Conservation (phyloP, 176 grass and related monocot species). For the Triticum dicoccoides region DNA sequence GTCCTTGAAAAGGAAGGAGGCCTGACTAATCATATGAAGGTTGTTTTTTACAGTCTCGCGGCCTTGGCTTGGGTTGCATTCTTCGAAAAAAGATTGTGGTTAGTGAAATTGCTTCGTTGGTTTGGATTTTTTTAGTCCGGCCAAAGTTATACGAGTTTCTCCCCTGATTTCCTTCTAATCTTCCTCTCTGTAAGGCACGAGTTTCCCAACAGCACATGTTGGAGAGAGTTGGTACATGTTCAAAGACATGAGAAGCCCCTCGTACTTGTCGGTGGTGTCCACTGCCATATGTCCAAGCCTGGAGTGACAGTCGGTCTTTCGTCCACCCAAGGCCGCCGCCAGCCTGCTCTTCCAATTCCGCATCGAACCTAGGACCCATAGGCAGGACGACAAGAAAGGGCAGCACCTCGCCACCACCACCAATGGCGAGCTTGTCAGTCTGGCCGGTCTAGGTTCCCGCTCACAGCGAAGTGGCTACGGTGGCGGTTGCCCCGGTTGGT, state of each 20-base stretch:
- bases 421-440: constrained; percentile 34
- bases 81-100: constrained; percentile 80
- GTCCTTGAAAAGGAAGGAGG: constrained; percentile 81
- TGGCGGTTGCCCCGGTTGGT: neutral
- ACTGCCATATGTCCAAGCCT: constrained; percentile 54
- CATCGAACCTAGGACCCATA: constrained; percentile 7
- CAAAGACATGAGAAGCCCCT: constrained; percentile 61
- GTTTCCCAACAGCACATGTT: constrained; percentile 80
- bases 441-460: constrained; percentile 38
- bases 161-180: constrained; percentile 19
- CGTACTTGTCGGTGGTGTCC: constrained; percentile 47
- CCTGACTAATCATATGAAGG: constrained; percentile 87
- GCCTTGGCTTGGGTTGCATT: constrained; percentile 88
- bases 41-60: constrained; percentile 67
- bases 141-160: neutral
- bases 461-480: constrained; percentile 17
- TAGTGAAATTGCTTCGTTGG: constrained; percentile 20
- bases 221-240: constrained; percentile 95
- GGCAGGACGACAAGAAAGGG: constrained; percentile 27
- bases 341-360: constrained; percentile 19
- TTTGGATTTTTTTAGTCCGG: neutral
- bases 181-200: constrained; percentile 62
- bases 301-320: constrained; percentile 50
- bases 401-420: neutral
- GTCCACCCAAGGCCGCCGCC: constrained; percentile 25